These are phyloP conservation scores for Erigeron philadelphicus DNA, from an alignment of 140 eudicot species.

Conservation along the genomic window DNA sequence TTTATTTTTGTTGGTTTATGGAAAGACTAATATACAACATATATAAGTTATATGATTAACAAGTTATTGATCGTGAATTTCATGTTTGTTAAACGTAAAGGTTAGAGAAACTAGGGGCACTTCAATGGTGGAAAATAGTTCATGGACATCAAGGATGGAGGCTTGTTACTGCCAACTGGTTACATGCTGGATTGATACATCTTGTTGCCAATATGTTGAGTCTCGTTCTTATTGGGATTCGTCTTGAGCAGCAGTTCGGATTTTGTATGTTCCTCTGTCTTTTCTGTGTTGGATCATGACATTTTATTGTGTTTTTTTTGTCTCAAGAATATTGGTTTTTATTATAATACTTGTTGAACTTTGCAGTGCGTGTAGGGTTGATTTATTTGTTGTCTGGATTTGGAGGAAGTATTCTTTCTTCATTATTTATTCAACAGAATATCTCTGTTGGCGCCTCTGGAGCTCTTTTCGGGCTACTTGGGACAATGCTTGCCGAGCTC, in stretches of 20 bases:
- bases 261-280: slow-evolving; percentile 44
- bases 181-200: slow-evolving; percentile 80
- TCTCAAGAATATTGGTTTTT: too few relatives aligned
- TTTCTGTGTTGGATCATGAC: too few relatives aligned
- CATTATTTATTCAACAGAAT: slow-evolving; percentile 43
- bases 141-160: slow-evolving; percentile 83
- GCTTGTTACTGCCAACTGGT: slow-evolving; percentile 66
- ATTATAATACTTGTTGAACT: too few relatives aligned
- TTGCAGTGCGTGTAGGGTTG: slow-evolving; percentile 60
- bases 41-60: background rate
- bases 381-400: slow-evolving; percentile 73
- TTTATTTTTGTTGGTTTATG: background rate
- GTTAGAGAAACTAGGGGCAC: slow-evolving; percentile 65
- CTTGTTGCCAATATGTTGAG: slow-evolving; percentile 68
- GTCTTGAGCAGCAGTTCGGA: slow-evolving; percentile 84
- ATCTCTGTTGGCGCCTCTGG: slow-evolving; percentile 89
- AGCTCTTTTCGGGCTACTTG: slow-evolving; percentile 85
- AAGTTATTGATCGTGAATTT: background rate
- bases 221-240: slow-evolving; percentile 70
- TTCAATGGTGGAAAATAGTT: slow-evolving; percentile 61
- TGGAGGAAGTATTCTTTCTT: slow-evolving; percentile 73
- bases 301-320: background rate
- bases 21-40: too few relatives aligned
- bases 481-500: slow-evolving; percentile 83
- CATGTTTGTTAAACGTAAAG: slow-evolving; percentile 27